Evolutionary conservation across 306 rosid genomes (phyloP).

Genomic region (Inga oerstediana): DNA sequence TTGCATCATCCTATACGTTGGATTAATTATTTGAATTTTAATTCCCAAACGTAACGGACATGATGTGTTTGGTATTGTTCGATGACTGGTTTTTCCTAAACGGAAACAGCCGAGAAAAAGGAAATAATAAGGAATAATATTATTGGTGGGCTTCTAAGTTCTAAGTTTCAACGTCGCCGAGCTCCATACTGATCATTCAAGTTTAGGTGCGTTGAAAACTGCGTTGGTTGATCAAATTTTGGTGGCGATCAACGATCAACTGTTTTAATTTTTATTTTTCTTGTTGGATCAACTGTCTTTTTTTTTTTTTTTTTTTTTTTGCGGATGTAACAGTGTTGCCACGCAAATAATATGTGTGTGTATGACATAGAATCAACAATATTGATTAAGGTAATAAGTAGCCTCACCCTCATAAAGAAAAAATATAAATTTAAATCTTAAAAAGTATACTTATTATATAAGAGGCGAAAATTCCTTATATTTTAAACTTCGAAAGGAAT

Average conservation of each 20-base stretch:
- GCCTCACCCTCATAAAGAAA: too few species aligned
- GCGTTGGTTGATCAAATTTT: slow-evolving; percentile 39
- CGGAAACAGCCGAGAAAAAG: background rate
- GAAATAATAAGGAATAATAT: background rate
- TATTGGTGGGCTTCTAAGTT: background rate
- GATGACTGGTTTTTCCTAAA: background rate
- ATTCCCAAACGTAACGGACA: background rate
- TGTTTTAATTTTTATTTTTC: background rate
- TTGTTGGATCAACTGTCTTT: too few species aligned
- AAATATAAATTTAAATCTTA: too few species aligned
- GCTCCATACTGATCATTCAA: slow-evolving; percentile 14
- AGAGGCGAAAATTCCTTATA: too few species aligned
- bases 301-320: too few species aligned
- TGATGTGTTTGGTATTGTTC: background rate
- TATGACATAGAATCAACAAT: too few species aligned
- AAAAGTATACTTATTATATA: too few species aligned
- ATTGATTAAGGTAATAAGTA: too few species aligned
- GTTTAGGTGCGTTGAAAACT: slow-evolving; percentile 12
- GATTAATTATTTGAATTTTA: background rate
- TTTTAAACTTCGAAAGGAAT: too few species aligned
- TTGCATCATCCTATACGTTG: background rate
- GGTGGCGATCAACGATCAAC: background rate
- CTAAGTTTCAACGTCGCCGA: background rate
- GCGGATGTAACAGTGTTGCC: too few species aligned
- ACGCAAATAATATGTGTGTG: too few species aligned